Evolutionary conservation across 176 grass and related monocot genomes (phyloP), one percentile per base, ranked within the genome.

Genomic region (Pharus latifolius): DNA sequence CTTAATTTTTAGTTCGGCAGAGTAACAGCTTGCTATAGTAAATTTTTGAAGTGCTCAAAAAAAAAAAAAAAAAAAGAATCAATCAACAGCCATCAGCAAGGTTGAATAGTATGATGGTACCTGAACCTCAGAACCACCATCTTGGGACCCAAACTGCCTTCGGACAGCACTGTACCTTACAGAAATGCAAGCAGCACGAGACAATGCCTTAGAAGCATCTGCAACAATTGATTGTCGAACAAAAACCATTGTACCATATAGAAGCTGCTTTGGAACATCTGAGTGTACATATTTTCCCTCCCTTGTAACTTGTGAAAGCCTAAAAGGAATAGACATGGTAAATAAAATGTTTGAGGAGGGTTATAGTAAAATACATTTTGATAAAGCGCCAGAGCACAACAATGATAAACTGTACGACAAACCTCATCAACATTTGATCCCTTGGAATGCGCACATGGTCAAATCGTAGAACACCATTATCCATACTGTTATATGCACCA

Each of bases 351-450:
- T 49, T 64, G 62, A 78, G 10, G 15, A 65, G 6, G 38, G 37
- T 79, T 70, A 76, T 41, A 73, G 15, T n/a, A 20, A 32, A 67
- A 20, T 57, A 65, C 4, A 31, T 20, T 32, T 51, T 6, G 9
- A 34, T 23, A 46, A 53, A 68, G 8, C 16, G 10, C 2, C 2
- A 3, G 5, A 60, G 49, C 15, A 5, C 1, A 45, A 42, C 16
- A 49, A 38, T 47, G 49, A 30, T 37, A 76, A 40, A 61, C 3
- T 2, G 55, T 18, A 44, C 23, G 8, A 75, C 26, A 56, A 60
- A 91, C 88, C 88, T 88, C 95, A 99, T 99, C 72, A 99, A 45
- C 95, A 99, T 83, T 82, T 99, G 95, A 76, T 99, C 80, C 78
- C 95, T 89, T 63, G 95, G 90, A 44, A 99, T 99, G 75, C 95